Percentiles rank a stretch among this genome's conserved stretches.
Evolutionary conservation across 805 yeast genomes (phyloP).

Genomic region (Wickerhamiella slavikovae): DNA sequence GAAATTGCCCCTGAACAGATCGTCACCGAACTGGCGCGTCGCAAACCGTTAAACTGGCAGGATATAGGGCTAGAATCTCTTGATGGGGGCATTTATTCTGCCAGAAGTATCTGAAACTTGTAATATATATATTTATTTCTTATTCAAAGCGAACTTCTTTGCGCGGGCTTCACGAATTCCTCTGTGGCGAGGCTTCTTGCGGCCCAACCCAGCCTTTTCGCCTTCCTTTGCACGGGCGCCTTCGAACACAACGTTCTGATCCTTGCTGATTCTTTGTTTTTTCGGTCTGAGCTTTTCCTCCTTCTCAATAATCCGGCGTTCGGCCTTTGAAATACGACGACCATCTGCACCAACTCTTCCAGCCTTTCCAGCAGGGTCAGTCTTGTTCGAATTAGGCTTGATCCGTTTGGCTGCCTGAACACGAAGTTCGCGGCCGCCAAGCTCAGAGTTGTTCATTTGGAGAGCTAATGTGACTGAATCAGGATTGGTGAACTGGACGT

Average conservation of each 20-base stretch:
- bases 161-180: too few species aligned
- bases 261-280: not conserved
- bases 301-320: slow-evolving; percentile 1
- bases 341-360: not conserved
- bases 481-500: slow-evolving; percentile 59
- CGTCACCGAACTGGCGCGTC: too few species aligned
- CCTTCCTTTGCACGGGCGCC: slow-evolving; percentile 16
- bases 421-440: slow-evolving; percentile 42
- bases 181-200: slow-evolving; percentile 8
- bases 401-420: slow-evolving; percentile 40
- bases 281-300: not conserved
- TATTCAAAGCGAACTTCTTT: too few species aligned
- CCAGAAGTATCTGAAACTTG: too few species aligned
- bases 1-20: too few species aligned
- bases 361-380: not conserved
- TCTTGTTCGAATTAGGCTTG: not conserved
- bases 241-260: slow-evolving; percentile 9
- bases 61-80: too few species aligned
- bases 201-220: slow-evolving; percentile 5
- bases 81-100: too few species aligned
- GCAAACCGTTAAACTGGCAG: too few species aligned
- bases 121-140: too few species aligned
- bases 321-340: slow-evolving; percentile 1
- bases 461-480: slow-evolving; percentile 65
- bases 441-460: slow-evolving; percentile 48